Evolutionary conservation across 352 stramenopile species (phyloP), one percentile per base, ranked within the genome.

Genomic region (Blastocystis sp.): DNA sequence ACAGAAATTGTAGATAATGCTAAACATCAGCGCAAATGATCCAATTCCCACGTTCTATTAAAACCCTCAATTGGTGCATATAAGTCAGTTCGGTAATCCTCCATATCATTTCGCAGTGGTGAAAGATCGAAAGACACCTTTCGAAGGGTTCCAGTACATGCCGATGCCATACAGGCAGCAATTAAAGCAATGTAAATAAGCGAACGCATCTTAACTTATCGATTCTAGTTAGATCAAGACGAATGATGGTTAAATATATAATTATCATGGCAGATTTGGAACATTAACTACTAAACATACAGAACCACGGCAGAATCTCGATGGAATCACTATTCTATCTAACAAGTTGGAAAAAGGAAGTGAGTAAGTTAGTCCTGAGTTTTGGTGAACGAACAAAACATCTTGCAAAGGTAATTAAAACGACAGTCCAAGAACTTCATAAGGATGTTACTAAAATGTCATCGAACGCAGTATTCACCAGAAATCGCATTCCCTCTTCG

Each of bases 1-100:
- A 42, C 75, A 86, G 43, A 86, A 39, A 35, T 86, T 86, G 57
- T 57, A 86, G 42, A 75, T 32, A 35, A 86, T 56, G 16, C 75
- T 86, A 86, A n/a, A 46, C 27, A 12, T n/a, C 29, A 58, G 29
- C 21, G 43, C 12, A 19, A 0, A 12, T 11, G n/a, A 24, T 24
- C 12, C 14, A n/a, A 0, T 65, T 27, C 7, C 16, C 49, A 80
- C 69, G 69, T 80, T 80, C 69, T 80, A n/a, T 80, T 80, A 24
- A 52, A 63, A 16, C 27, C 24, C 24, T 63, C 49, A 24, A 65
- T 1, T 24, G 35, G 42, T 19, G 35, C 21, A 32, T 65, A 63
- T 7, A 80, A 32, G 7, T n/a, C 6, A 7, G 46, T 56, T 49
- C 24, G 2, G 69, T 80, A 80, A 80, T 80, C 69, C 24, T 71